Base-by-base conservation (phyloP, 2,329 filamentous ascomycete species). In the Trichoderma cornu-damae region DNA sequence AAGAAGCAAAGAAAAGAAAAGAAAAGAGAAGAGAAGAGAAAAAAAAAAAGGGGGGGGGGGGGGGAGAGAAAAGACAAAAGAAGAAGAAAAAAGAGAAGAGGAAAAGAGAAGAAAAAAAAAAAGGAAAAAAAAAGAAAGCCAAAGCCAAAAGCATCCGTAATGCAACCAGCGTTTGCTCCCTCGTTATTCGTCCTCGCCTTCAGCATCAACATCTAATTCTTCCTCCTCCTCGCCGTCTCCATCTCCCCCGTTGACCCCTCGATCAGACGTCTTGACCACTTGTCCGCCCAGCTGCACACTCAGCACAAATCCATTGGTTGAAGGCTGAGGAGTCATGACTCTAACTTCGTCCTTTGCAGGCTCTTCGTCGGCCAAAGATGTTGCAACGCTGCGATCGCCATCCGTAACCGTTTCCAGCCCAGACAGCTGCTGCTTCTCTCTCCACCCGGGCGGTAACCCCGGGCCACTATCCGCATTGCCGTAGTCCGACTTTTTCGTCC, bases 401-500 rank as follows among this genome's bases (percentile, higher is more conserved):
- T 34, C 37, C 5, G 30, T 57, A 11, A 9, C 11, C 37, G 35
- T 22, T 4, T 37, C 48, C 11, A 28, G n/a, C 14, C 35, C 26
- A 11, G 35, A 35, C 16, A 28, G 47, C 51, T 65, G 47, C 51
- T 65, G 65, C 53, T 61, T 71, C 47, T 75, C 72, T 16, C 65
- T 66, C 82, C 82, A 84, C 0, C 75, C 77, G 2, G 84, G 84
- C 1, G 84, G 83, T 16, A 86, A 70, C 2, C 84, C 84, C 2
- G 84, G 84, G 1, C 83, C 84, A 63, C 83, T 86, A 32, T 82
- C 81, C 0, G 84, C 84, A 60, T 86, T 86, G 0, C 83, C 83
- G 57, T 87, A 87, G 64, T 87, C 84, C 37, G 80, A 80, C 68
- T 87, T 87, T 69, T 85, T 87, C 0, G 83, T 86, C 4, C 84